Evolutionary conservation across 345 rosid genomes (phyloP), one percentile per base, ranked within the genome.

Genomic region (Eucalyptus curtisii): DNA sequence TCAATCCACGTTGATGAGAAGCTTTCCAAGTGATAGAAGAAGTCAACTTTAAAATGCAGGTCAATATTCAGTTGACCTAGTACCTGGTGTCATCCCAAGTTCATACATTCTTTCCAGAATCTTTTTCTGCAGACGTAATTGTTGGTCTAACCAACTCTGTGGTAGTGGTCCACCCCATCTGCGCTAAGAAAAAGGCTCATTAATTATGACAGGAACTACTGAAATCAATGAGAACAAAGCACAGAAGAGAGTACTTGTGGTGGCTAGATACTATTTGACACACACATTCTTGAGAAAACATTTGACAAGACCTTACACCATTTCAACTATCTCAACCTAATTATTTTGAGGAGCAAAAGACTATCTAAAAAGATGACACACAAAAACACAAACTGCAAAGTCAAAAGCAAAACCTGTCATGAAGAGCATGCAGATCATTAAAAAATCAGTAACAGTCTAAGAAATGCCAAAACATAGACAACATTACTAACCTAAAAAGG

Each of bases 131-230:
- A 94, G 89, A 84, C 40, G 7, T 88, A 95, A 89, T 88, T 95
- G 97, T 81, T 93, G 94, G 87, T 91, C 92, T 59, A 94, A 87
- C 97, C 97, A 95, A 93, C 94, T 94, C 91, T 94, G 95, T 49
- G 95, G 95, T 10, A 94, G 90, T 80, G 96, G 96, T 89, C 97
- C 97, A 88, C 97, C 96, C 97, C 97, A 95, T 80, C 97, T 95
- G 89, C 30, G 13, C 89, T 47, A 61, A 80, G 61, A 24, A 49
- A 53, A 37, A 66, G 20, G 33, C 57, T 50, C 40, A 59, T 59
- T 11, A 13, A 45, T 13, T 27, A 50, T 55, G 64, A 76, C 48
- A 52, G 48, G 47, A 42, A 50, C 57, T 10, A 57, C 42, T 22
- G 79, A 88, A 50, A 49, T 85, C 31, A 49, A 86, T n/a, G 42